Conservation (phyloP, 2,329 filamentous ascomycete species). For the Chrysoporthe austroafricana region DNA sequence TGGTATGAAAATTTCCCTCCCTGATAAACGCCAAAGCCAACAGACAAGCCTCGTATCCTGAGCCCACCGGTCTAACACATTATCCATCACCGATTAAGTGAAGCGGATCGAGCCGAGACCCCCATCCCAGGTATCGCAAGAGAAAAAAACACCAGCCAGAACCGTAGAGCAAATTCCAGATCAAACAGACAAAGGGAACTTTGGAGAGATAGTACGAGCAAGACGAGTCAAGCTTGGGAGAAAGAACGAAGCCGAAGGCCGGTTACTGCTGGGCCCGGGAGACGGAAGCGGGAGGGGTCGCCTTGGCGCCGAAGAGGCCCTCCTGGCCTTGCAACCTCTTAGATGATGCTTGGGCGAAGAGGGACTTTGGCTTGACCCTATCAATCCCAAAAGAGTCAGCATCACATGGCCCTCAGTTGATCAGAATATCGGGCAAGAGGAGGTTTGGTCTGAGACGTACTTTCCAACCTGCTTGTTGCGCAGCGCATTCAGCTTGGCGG, state of each 20-base stretch:
- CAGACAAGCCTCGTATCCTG: constrained; percentile 18
- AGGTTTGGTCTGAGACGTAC: constrained; percentile 50
- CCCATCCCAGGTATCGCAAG: constrained; percentile 1
- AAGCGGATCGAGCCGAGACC: constrained; percentile 8
- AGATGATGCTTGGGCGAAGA: constrained; percentile 67
- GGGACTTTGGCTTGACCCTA: constrained; percentile 68
- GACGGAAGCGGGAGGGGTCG: constrained; percentile 25
- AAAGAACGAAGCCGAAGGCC: neutral
- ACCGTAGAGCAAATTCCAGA: neutral
- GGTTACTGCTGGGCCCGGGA: constrained; percentile 9
- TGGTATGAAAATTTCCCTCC: constrained; percentile 24
- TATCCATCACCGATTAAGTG: constrained; percentile 12
- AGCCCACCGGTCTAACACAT: constrained; percentile 11
- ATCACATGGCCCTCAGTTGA: neutral
- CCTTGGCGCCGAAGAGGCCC: constrained; percentile 42
- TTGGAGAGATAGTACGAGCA: constrained; percentile 8
- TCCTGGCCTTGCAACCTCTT: constrained; percentile 60
- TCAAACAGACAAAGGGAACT: constrained; percentile 24
- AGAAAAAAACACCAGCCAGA: constrained; percentile 3
- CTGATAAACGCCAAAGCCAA: constrained; percentile 26
- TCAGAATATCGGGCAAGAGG: too few relatives aligned
- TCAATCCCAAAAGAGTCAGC: constrained; percentile 4
- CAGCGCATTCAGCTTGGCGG: constrained; percentile 78
- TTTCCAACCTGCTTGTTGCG: constrained; percentile 81
- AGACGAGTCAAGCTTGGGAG: neutral